Percentiles rank a stretch among this genome's conserved stretches.
These are phyloP conservation scores for Phytophthora niederhauseri DNA, from an alignment of 352 stramenopile species.

Conservation along the genomic window DNA sequence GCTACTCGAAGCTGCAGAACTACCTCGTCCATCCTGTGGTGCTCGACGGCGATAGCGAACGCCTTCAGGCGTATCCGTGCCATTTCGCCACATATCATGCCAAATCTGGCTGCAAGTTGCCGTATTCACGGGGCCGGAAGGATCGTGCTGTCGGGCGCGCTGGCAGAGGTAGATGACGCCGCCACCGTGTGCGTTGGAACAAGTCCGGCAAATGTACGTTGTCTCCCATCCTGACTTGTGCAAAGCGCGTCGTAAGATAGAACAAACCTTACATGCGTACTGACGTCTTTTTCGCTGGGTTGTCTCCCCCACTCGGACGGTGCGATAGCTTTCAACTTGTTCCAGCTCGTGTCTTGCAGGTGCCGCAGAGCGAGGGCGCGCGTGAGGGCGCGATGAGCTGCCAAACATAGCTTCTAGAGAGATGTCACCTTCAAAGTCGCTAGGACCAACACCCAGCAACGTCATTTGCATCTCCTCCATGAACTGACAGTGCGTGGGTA, in stretches of 20 bases:
- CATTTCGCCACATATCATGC: conserved; percentile 11
- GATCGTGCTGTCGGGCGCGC: neutral
- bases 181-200: no score
- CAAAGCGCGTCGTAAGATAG: neutral
- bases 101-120: conserved; percentile 15
- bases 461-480: conserved; percentile 8
- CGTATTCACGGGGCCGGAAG: neutral
- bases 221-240: no score
- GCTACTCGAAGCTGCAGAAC: neutral
- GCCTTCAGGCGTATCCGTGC: neutral
- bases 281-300: neutral
- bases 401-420: conserved; percentile 8
- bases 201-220: no score
- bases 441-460: neutral
- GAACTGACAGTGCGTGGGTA: conserved; percentile 1
- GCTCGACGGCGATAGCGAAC: neutral
- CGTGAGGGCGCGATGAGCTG: neutral
- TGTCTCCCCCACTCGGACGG: neutral
- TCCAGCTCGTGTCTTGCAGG: neutral
- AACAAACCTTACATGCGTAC: conserved; percentile 14
- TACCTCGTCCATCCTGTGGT: neutral
- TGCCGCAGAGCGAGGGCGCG: neutral
- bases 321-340: neutral
- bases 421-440: conserved; percentile 8
- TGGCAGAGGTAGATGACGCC: no score